These are phyloP conservation scores for Suillus cothurnatus DNA, from an alignment of 768 basidiomycete species.

Conservation along the genomic window DNA sequence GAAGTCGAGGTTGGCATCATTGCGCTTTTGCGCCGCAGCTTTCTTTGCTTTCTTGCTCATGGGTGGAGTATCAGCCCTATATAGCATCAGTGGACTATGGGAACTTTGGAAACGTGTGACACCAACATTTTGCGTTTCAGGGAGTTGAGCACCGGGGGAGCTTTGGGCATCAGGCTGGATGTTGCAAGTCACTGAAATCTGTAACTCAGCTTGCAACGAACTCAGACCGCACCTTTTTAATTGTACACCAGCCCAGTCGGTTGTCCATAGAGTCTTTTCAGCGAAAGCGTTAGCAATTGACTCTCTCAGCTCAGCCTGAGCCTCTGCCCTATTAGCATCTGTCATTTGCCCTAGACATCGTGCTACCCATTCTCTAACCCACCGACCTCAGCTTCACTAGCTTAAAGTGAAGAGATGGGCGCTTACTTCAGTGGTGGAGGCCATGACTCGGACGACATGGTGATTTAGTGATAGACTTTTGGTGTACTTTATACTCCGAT, in stretches of 20 bases:
- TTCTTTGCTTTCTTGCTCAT: conserved; percentile 69
- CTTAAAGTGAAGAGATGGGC: conserved; percentile 4
- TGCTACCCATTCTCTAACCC: conserved; percentile 88
- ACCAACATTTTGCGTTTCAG: conserved; percentile 76
- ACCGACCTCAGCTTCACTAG: conserved; percentile 16
- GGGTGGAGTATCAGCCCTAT: conserved; percentile 41
- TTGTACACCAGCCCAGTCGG: conserved; percentile 89
- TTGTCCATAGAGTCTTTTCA: conserved; percentile 85
- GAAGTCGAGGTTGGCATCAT: conserved; percentile 45
- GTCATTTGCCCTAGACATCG: conserved; percentile 92
- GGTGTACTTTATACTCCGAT: background rate
- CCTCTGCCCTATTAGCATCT: conserved; percentile 81
- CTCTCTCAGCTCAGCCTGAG: conserved; percentile 93
- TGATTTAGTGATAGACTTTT: background rate
- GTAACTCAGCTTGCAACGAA: conserved; percentile 9
- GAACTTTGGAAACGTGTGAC: background rate
- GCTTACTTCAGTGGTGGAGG: conserved; percentile 77
- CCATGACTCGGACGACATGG: conserved; percentile 80
- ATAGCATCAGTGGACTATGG: conserved; percentile 15
- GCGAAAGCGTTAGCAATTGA: conserved; percentile 94
- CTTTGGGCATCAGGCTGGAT: conserved; percentile 61
- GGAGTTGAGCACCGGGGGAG: conserved; percentile 48
- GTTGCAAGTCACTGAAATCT: conserved; percentile 24
- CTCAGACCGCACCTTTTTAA: conserved; percentile 66
- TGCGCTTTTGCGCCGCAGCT: conserved; percentile 43